These are phyloP conservation scores for Penicillium sp. DNA, from an alignment of 2,329 filamentous ascomycete genomes.

Conservation along the genomic window DNA sequence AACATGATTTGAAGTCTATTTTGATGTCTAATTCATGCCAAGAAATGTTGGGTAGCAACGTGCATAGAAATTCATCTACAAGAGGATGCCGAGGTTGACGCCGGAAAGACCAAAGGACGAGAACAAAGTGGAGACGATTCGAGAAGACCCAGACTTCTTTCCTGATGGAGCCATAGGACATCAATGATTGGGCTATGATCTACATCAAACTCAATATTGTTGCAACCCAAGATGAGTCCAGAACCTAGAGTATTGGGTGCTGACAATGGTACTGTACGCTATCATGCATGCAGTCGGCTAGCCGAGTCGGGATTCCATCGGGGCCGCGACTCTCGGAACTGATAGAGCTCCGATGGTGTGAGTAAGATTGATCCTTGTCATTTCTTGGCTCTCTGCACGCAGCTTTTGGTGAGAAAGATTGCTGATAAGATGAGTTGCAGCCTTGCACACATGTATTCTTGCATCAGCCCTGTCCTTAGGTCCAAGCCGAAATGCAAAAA, in stretches of 20 bases:
- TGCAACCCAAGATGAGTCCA: neutral
- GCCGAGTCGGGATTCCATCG: conserved; percentile 14
- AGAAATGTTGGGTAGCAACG: neutral
- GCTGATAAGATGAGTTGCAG: neutral
- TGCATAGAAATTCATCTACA: neutral
- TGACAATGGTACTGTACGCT: neutral
- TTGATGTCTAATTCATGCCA: neutral
- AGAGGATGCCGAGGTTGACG: neutral
- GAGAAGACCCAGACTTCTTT: neutral
- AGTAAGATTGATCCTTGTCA: neutral
- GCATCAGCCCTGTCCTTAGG: neutral
- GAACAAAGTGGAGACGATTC: neutral
- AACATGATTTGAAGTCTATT: neutral
- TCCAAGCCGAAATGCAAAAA: neutral
- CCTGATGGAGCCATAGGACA: neutral
- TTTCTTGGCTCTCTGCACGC: too few relatives aligned
- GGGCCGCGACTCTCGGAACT: neutral
- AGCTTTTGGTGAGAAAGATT: too few relatives aligned
- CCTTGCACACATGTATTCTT: neutral
- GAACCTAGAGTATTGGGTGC: neutral
- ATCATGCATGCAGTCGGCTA: conserved; percentile 18
- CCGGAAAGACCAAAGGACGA: neutral
- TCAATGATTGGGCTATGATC: neutral
- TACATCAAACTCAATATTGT: neutral
- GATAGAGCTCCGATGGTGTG: neutral